Evolutionary conservation across 148 eudicot species (phyloP).

Genomic region (Limonium bicolor): DNA sequence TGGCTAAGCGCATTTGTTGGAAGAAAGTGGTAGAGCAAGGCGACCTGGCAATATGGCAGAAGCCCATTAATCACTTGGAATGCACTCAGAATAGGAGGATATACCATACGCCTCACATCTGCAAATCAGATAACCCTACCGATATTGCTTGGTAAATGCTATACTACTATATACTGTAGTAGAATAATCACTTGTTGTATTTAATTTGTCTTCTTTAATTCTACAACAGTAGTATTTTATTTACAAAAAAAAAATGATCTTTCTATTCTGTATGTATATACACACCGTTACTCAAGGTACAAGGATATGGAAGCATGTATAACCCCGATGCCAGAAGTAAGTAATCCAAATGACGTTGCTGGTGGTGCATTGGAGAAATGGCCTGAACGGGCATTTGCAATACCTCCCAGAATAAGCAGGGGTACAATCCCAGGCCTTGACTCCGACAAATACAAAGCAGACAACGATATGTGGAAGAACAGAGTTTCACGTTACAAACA

Average conservation of each 20-base stretch:
- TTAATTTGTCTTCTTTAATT: too few relatives aligned
- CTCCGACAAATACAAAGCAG: slow-evolving; percentile 40
- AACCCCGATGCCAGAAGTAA: slow-evolving; percentile 74
- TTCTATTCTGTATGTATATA: too few relatives aligned
- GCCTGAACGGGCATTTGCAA: slow-evolving; percentile 73
- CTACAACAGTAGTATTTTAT: too few relatives aligned
- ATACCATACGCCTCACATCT: slow-evolving; percentile 34
- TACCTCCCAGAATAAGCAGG: slow-evolving; percentile 69
- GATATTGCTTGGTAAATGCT: slow-evolving; percentile 56
- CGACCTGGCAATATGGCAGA: slow-evolving; percentile 79
- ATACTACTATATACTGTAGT: too few relatives aligned
- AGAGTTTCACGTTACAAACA: slow-evolving; percentile 45
- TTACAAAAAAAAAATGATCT: too few relatives aligned
- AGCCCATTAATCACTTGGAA: slow-evolving; percentile 67
- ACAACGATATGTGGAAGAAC: slow-evolving; percentile 54
- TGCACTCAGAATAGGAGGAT: slow-evolving; percentile 34
- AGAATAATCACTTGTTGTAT: too few relatives aligned
- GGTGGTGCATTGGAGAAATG: slow-evolving; percentile 79
- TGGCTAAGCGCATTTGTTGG: slow-evolving; percentile 66
- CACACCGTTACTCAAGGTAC: too few relatives aligned
- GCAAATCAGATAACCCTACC: slow-evolving; percentile 47
- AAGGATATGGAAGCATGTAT: slow-evolving; percentile 75
- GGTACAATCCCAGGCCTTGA: slow-evolving; percentile 42
- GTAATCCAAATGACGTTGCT: slow-evolving; percentile 41
- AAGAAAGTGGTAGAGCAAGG: slow-evolving; percentile 64